Conservation (phyloP, 768 basidiomycete genomes). For the Termitomyces sp. region DNA sequence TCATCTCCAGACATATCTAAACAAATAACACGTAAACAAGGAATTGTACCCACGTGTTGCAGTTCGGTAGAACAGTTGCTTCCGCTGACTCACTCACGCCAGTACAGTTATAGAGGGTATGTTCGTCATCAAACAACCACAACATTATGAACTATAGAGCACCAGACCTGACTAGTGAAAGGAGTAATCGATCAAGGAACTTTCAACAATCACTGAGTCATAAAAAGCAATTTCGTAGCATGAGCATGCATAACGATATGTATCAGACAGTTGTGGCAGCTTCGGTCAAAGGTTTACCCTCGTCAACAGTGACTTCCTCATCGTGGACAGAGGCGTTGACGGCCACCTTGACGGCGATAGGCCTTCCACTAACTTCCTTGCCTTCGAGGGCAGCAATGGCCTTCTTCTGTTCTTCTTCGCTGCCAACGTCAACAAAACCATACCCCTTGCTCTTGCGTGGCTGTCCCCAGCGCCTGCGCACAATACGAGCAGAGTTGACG, state of each 20-base stretch:
- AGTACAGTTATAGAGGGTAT: background rate
- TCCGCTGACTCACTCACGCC: background rate
- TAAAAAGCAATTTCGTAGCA: conserved; percentile 32
- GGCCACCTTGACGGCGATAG: conserved; percentile 92
- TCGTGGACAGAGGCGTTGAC: conserved; percentile 74
- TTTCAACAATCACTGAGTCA: conserved; percentile 15
- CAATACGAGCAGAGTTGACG: conserved; percentile 84
- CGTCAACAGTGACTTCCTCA: conserved; percentile 35
- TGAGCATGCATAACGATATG: conserved; percentile 19
- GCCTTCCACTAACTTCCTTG: conserved; percentile 80
- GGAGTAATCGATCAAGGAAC: conserved; percentile 8
- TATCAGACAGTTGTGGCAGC: conserved; percentile 21
- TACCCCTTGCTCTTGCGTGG: conserved; percentile 93
- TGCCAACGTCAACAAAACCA: conserved; percentile 94
- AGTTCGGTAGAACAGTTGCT: background rate
- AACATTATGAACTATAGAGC: conserved; percentile 29
- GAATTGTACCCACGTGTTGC: background rate
- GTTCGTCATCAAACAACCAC: conserved; percentile 16
- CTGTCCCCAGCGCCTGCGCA: conserved; percentile 77
- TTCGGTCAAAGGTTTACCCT: conserved; percentile 26
- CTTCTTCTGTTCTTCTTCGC: conserved; percentile 85
- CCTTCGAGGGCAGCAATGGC: conserved; percentile 84
- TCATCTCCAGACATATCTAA: conserved; percentile 63
- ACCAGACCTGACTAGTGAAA: conserved; percentile 37
- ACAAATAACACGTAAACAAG: conserved; percentile 17